Evolutionary conservation across 176 grass and related monocot species (phyloP), one percentile per base, ranked within the genome.

Genomic region (Bolboschoenus planiculmis): DNA sequence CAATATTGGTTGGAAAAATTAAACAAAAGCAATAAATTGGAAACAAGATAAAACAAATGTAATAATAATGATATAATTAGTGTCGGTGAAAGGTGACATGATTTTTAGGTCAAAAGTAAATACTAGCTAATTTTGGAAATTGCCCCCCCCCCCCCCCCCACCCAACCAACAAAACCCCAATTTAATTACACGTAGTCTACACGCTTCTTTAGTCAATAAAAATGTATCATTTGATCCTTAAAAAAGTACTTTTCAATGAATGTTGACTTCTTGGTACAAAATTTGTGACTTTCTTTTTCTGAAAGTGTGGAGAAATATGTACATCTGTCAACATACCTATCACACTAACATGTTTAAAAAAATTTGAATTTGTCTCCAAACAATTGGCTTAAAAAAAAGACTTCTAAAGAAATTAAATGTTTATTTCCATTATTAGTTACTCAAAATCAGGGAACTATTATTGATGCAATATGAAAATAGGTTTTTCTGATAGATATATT

Each of bases 1-100:
- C 44, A 43, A 70, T 10, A 37, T 67, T 37, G 34, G 10, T 67
- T 37, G 15, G 34, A 67, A 67, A 9, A 37, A 23, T 0, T 70
- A 11, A 13, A 4, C 1, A 37, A 44, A 72, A 42, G 4, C 43
- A 72, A 13, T 26, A 62, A n/a, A 10, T 46, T 47, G 42, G 42
- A 47, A 74, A 29, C 15, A 46, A 47, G 23, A 72, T 7, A 15
- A 34, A 6, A 27, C 3, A 47, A 26, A 47, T 29, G 68, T 14
- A 74, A 74, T 47, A 9, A 10, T 7, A 44, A 26, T n/a, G 16
- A 4, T 21, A 34, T 4, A n/a, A n/a, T n/a, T 1, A 74, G 37
- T 27, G 68, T 74, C 68, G 68, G 68, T 74, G 39, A 74, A 74
- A 74, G 47, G 13, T 67, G 63, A 67, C 63, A 29, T 4, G 7